Percentiles rank a stretch among this genome's conserved stretches.
phyloP scores from a whole-genome alignment of 495 filamentous ascomycete genomes.

The Paragyromitra xinjiangensis region DNA sequence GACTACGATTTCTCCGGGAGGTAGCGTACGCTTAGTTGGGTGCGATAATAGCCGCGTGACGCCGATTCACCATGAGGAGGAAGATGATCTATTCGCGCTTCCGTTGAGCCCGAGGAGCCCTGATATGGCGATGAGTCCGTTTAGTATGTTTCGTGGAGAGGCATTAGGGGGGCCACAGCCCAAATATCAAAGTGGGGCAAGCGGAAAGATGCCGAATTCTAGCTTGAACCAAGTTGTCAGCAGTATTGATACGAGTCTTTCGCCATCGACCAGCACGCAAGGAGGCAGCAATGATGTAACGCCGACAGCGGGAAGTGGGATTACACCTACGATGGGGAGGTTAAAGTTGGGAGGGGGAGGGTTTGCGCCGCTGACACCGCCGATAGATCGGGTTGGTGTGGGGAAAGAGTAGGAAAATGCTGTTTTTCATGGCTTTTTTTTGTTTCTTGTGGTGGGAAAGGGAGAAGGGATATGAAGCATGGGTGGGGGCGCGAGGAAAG shows the following conservation, averaged over 20 bases:
- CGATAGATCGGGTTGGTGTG: constrained; percentile 42
- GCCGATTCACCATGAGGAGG: constrained; percentile 42
- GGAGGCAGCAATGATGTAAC: constrained; percentile 29
- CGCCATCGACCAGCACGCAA: constrained; percentile 15
- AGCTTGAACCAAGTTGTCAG: constrained; percentile 45
- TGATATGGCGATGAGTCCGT: constrained; percentile 54
- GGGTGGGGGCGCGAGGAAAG: background rate
- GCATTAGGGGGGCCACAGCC: constrained; percentile 14
- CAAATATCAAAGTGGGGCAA: background rate
- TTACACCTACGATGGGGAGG: constrained; percentile 40
- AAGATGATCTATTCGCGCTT: constrained; percentile 56
- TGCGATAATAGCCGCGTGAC: constrained; percentile 9
- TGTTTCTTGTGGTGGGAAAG: background rate
- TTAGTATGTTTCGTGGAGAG: constrained; percentile 56
- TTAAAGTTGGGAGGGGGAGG: constrained; percentile 36
- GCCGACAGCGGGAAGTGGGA: constrained; percentile 30
- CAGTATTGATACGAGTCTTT: constrained; percentile 45
- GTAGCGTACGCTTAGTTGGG: constrained; percentile 11
- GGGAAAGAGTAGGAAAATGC: constrained; percentile 22
- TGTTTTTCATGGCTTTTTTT: constrained; percentile 1
- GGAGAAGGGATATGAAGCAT: background rate
- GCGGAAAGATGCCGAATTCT: constrained; percentile 22
- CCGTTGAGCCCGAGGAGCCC: constrained; percentile 54
- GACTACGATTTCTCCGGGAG: constrained; percentile 34
- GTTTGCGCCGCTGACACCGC: constrained; percentile 38